Conservation (phyloP, 1,284 basidiomycete species). For the Rhizoctonia solani region DNA sequence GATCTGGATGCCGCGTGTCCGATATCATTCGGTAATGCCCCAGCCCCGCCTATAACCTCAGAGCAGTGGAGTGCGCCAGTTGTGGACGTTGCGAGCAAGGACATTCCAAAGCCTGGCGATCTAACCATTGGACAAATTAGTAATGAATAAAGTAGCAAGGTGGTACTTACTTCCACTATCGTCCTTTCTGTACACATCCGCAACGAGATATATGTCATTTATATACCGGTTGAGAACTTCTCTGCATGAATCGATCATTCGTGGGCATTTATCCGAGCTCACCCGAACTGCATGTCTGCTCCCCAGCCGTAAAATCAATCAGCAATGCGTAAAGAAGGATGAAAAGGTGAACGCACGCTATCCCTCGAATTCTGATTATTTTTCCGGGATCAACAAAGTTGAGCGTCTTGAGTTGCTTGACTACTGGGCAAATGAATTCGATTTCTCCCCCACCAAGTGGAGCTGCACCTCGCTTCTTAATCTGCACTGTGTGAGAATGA, state of each 20-base stretch:
- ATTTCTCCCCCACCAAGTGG: conserved; percentile 93
- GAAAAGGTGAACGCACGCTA: conserved; percentile 67
- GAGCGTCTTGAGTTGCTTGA: conserved; percentile 87
- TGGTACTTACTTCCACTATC: conserved; percentile 69
- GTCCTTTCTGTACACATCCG: conserved; percentile 96
- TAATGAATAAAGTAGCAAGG: neutral
- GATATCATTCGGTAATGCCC: conserved; percentile 89
- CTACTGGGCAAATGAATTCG: conserved; percentile 89
- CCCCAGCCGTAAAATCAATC: conserved; percentile 3
- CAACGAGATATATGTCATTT: conserved; percentile 97
- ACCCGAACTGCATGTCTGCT: conserved; percentile 89
- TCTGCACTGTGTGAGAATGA: conserved; percentile 57
- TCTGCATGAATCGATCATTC: conserved; percentile 93
- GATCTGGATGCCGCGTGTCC: conserved; percentile 78
- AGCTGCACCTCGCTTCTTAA: conserved; percentile 90
- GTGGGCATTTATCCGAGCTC: conserved; percentile 94
- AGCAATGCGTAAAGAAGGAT: conserved; percentile 9
- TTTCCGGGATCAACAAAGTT: conserved; percentile 91
- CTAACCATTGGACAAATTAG: conserved; percentile 49
- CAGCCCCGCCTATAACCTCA: conserved; percentile 80
- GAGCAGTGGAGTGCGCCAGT: conserved; percentile 88
- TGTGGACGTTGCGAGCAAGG: conserved; percentile 88
- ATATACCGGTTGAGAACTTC: conserved; percentile 95
- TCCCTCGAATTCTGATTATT: conserved; percentile 92
- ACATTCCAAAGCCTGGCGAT: conserved; percentile 95